Evolutionary conservation across 441 rosid genomes (phyloP).

Genomic region (Gossypium davidsonii): DNA sequence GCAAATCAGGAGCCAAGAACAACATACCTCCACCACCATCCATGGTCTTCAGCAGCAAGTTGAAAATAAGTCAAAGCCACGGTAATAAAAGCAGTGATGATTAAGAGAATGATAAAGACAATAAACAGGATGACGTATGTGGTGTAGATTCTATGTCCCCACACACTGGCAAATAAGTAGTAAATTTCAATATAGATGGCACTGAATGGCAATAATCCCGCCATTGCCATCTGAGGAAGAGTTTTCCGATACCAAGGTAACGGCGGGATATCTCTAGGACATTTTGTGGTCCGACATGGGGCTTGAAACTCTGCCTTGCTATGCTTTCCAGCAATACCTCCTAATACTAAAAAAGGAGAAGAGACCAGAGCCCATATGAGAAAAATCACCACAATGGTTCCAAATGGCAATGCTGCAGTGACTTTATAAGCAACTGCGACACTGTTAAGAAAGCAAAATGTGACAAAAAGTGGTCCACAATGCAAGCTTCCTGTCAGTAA

Average conservation of each 20-base stretch:
- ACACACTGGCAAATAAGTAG: background rate
- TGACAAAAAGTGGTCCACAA: background rate
- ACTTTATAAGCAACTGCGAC: background rate
- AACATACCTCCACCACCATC: background rate
- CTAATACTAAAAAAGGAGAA: background rate
- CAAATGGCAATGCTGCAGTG: conserved; percentile 1
- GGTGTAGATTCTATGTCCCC: background rate
- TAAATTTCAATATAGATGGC: background rate
- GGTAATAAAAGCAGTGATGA: background rate
- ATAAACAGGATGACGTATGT: background rate
- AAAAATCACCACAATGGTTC: background rate
- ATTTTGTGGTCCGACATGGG: background rate
- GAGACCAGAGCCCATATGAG: background rate
- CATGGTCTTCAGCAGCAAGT: background rate
- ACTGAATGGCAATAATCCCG: background rate
- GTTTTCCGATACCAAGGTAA: background rate
- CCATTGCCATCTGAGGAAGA: background rate
- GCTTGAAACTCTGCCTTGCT: background rate
- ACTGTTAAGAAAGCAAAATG: background rate
- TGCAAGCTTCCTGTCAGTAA: background rate
- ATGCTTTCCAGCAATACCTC: background rate
- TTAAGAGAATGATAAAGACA: background rate
- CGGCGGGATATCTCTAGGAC: background rate
- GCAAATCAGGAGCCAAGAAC: background rate
- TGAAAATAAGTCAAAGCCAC: background rate